Conservation (phyloP, 768 basidiomycete species). For the Pholiota conissans region DNA sequence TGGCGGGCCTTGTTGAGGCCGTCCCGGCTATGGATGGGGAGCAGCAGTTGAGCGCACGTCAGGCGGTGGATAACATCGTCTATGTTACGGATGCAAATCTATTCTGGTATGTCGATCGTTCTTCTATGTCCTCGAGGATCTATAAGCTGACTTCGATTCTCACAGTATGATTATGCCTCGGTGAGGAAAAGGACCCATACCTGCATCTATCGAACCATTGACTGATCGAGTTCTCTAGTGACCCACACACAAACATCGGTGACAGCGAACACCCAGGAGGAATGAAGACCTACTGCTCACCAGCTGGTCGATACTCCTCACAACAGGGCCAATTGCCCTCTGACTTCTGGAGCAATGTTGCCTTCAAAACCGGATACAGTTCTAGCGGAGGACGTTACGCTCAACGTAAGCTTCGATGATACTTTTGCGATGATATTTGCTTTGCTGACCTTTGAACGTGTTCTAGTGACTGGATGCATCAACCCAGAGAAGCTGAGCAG, state of each 20-base stretch:
- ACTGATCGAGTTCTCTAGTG: conserved; percentile 22
- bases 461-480: conserved; percentile 58
- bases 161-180: conserved; percentile 50
- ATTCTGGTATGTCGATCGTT: conserved; percentile 41
- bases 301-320: conserved; percentile 36
- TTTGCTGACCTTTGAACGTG: neutral
- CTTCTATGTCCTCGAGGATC: neutral
- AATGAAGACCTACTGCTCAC: conserved; percentile 54
- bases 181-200: conserved; percentile 15
- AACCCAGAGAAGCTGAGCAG: conserved; percentile 39
- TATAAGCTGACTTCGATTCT: neutral
- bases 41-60: conserved; percentile 16
- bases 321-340: conserved; percentile 45
- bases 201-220: neutral
- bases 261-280: conserved; percentile 58
- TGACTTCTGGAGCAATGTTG: conserved; percentile 53
- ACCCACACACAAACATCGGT: conserved; percentile 53
- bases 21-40: conserved; percentile 8
- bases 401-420: conserved; percentile 36
- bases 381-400: conserved; percentile 39
- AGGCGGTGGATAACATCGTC: conserved; percentile 50
- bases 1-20: neutral
- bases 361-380: conserved; percentile 37
- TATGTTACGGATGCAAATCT: conserved; percentile 40
- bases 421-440: neutral